A percentile compares a stretch with the other conserved stretches of the same genome.
Conservation (phyloP, 192 early-diverging fungal species). For the Coemansia brasiliensis region DNA sequence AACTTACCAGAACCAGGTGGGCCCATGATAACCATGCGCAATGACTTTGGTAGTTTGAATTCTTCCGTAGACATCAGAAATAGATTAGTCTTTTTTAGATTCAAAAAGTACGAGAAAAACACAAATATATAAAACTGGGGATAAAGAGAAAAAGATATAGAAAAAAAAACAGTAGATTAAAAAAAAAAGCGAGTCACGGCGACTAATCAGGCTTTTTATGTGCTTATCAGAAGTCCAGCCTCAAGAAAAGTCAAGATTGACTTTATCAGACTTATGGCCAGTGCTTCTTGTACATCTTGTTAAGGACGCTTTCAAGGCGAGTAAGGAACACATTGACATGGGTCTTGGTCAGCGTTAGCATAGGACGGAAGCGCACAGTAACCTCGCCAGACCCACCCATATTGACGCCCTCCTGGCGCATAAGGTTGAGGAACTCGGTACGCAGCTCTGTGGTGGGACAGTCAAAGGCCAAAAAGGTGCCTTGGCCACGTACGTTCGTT, state of each 20-base stretch:
- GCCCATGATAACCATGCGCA: conserved; percentile 86
- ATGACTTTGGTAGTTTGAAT: conserved; percentile 49
- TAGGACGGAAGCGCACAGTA: conserved; percentile 66
- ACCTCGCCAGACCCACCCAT: conserved; percentile 66
- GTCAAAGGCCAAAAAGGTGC: conserved; percentile 74
- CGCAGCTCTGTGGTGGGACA: conserved; percentile 53
- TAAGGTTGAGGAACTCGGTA: conserved; percentile 56
- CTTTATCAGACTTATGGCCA: conserved; percentile 20
- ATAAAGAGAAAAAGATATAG: background rate
- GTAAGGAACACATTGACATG: conserved; percentile 70
- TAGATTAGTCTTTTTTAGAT: conserved; percentile 4
- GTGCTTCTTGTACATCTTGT: conserved; percentile 55
- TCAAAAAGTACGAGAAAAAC: background rate
- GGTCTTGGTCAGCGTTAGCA: conserved; percentile 66
- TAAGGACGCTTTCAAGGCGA: conserved; percentile 59
- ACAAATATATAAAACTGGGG: background rate
- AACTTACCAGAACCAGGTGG: conserved; percentile 83
- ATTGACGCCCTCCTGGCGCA: conserved; percentile 66
- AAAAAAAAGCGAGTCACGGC: background rate
- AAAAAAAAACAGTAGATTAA: background rate
- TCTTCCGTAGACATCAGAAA: conserved; percentile 24
- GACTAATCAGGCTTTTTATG: background rate
- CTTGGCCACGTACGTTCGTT: conserved; percentile 62
- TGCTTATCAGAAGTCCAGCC: background rate
- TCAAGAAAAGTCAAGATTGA: no score